These are phyloP conservation scores for Strobilomyces confusus DNA, from an alignment of 768 basidiomycete species.

Conservation along the genomic window DNA sequence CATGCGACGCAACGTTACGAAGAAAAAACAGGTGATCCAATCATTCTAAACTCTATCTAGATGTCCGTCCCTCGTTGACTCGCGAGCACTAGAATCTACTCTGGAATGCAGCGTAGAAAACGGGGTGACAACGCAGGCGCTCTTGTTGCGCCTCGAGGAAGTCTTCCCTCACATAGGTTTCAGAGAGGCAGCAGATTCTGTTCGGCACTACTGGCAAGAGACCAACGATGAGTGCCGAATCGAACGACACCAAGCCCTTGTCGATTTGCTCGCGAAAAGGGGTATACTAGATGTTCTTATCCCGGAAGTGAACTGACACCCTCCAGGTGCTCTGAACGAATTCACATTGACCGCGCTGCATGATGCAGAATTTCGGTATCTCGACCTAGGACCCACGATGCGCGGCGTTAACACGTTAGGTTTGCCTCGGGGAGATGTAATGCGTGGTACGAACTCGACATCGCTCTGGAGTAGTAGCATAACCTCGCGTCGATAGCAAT, in stretches of 20 bases:
- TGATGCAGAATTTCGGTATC: slow-evolving; percentile 39
- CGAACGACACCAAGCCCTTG: slow-evolving; percentile 38
- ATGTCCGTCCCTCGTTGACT: not conserved
- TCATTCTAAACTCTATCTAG: too few relatives aligned
- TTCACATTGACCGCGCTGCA: slow-evolving; percentile 44
- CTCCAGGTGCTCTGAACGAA: slow-evolving; percentile 46
- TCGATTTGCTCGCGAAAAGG: slow-evolving; percentile 26
- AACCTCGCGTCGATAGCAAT: slow-evolving; percentile 30
- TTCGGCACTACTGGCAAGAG: not conserved
- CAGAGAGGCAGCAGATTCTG: not conserved
- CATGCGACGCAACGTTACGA: not conserved
- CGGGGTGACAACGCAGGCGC: not conserved
- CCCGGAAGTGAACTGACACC: not conserved
- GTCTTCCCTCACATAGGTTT: slow-evolving; percentile 4
- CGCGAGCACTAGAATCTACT: not conserved
- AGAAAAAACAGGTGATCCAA: not conserved
- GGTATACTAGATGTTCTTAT: slow-evolving; percentile 9
- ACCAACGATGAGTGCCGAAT: not conserved
- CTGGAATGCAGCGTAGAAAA: not conserved
- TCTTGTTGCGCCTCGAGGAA: slow-evolving; percentile 2
- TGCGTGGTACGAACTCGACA: slow-evolving; percentile 35
- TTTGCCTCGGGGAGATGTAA: slow-evolving; percentile 39
- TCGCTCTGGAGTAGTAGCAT: slow-evolving; percentile 1
- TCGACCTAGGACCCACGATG: slow-evolving; percentile 47
- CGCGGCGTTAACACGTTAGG: slow-evolving; percentile 48